Percentiles rank a stretch among this genome's conserved stretches.
These are phyloP conservation scores for Wickerhamiella parazyma DNA, from an alignment of 805 yeast genomes.

Conservation along the genomic window DNA sequence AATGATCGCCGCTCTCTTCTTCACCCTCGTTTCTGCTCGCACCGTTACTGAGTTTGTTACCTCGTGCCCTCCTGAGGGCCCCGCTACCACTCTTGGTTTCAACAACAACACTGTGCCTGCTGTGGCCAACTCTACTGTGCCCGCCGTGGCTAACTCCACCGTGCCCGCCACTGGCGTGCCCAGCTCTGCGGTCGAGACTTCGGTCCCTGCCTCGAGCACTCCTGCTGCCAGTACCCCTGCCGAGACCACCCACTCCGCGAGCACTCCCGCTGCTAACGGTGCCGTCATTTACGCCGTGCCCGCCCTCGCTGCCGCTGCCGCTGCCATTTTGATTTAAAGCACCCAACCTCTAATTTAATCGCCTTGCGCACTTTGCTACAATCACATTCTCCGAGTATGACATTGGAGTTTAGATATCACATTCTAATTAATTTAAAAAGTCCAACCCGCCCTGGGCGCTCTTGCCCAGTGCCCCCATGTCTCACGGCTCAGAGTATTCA, in stretches of 20 bases:
- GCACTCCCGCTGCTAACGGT: slow-evolving; percentile 1
- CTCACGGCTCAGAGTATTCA: neutral
- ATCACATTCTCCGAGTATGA: too few relatives aligned
- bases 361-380: neutral
- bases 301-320: slow-evolving; percentile 9
- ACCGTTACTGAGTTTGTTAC: slow-evolving; percentile 3
- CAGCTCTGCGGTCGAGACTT: neutral
- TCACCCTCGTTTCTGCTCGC: slow-evolving; percentile 3
- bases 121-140: neutral
- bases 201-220: neutral
- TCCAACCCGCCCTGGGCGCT: too few relatives aligned
- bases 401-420: neutral
- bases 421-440: neutral
- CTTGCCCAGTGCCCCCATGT: neutral
- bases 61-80: slow-evolving; percentile 2
- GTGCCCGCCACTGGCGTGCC: slow-evolving; percentile 4
- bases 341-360: neutral
- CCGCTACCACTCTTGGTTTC: neutral
- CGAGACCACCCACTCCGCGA: neutral
- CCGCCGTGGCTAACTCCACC: neutral
- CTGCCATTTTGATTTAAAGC: slow-evolving; percentile 4
- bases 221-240: slow-evolving; percentile 1
- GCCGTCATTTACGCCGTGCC: slow-evolving; percentile 3
- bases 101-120: neutral
- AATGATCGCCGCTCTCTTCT: neutral